These are phyloP conservation scores for Calonectria honghensis DNA, from an alignment of 2,329 filamentous ascomycete species.

Conservation along the genomic window DNA sequence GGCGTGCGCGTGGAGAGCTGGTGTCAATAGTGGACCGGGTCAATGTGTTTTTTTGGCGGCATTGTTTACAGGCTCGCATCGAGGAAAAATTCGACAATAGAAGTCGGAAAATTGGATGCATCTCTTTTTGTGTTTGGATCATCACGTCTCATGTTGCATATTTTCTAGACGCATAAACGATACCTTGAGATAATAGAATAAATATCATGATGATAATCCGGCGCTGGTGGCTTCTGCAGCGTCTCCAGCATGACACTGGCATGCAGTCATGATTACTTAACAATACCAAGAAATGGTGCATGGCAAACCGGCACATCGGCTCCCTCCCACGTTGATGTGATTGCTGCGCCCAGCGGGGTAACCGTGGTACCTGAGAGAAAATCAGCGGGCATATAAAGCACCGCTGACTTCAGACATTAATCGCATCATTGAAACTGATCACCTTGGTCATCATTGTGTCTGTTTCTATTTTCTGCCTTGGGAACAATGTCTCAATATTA, in stretches of 20 bases:
- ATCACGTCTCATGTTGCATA: not conserved
- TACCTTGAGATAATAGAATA: not conserved
- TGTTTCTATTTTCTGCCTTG: not conserved
- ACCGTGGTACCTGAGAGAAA: conserved; percentile 6
- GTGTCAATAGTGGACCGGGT: conserved; percentile 50
- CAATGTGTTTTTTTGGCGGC: not conserved
- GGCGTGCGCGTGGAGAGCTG: conserved; percentile 62
- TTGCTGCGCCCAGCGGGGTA: conserved; percentile 29
- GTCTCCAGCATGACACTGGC: not conserved
- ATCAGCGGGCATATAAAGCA: conserved; percentile 29
- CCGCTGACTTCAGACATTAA: not conserved
- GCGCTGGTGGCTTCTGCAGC: not conserved
- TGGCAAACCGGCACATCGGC: conserved; percentile 26
- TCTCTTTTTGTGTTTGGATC: not conserved
- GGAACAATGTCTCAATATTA: conserved; percentile 49
- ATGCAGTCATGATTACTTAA: conserved; percentile 10
- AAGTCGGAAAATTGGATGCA: not conserved
- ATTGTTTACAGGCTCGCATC: conserved; percentile 1
- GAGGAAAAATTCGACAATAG: not conserved
- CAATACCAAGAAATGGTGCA: conserved; percentile 28
- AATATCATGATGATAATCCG: not conserved
- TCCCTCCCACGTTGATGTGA: conserved; percentile 27
- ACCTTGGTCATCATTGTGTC: not conserved
- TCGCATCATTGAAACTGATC: not conserved
- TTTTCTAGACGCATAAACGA: not conserved